Evolutionary conservation across 148 eudicot genomes (phyloP).

Genomic region (Rhododendron mucronatum): DNA sequence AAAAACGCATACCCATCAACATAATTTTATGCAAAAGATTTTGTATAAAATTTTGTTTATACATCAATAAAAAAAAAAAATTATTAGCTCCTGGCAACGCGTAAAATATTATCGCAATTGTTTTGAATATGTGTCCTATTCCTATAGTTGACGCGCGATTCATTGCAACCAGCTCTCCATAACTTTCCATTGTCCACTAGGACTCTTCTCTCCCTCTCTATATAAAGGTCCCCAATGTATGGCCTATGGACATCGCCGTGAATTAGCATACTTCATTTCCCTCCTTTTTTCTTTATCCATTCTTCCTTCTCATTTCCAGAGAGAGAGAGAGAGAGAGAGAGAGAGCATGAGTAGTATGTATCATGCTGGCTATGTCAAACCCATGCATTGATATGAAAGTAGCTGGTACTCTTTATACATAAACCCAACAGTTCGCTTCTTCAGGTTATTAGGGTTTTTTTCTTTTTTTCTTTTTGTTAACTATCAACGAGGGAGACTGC

Average conservation of each 20-base stretch:
- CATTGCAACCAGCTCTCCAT: neutral
- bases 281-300: neutral
- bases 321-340: neutral
- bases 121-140: neutral
- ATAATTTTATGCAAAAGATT: neutral
- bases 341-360: neutral
- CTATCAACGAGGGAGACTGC: neutral
- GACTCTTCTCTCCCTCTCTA: neutral
- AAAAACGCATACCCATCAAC: neutral
- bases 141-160: neutral
- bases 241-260: neutral
- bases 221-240: neutral
- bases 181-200: neutral
- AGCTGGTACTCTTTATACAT: neutral
- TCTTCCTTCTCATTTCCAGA: neutral
- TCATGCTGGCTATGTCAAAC: neutral
- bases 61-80: neutral
- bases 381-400: neutral
- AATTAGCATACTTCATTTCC: neutral
- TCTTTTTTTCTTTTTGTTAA: no score
- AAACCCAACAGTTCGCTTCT: neutral
- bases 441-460: neutral
- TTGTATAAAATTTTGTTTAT: neutral
- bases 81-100: neutral
- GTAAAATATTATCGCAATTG: neutral